Evolutionary conservation across 306 rosid genomes (phyloP).

Genomic region (Phaseolus lunatus): DNA sequence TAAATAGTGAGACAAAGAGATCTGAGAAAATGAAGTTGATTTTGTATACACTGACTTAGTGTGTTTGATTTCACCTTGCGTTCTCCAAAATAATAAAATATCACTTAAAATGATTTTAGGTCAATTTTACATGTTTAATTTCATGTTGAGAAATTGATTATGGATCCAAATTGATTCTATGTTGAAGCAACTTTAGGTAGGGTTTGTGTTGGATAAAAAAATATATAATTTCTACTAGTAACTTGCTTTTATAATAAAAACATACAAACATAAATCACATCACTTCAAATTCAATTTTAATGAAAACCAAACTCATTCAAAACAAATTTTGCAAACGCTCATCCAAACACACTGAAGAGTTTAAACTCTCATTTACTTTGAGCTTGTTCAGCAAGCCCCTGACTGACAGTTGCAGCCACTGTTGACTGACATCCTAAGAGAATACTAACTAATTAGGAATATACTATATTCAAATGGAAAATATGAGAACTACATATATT

Average conservation of each 20-base stretch:
- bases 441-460: not conserved
- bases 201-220: not conserved
- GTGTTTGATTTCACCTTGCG: not conserved
- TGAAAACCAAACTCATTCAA: not conserved
- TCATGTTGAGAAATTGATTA: not conserved
- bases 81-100: not conserved
- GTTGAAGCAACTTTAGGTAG: not conserved
- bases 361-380: not conserved
- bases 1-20: not conserved
- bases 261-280: no score
- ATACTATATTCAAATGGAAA: not conserved
- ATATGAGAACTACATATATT: not conserved
- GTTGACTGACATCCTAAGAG: not conserved
- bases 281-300: no score
- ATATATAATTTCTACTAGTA: no score
- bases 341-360: not conserved
- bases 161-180: not conserved
- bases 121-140: not conserved
- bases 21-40: not conserved
- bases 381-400: not conserved
- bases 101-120: not conserved
- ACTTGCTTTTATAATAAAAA: no score
- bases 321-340: not conserved
- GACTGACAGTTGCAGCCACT: not conserved
- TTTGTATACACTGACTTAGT: not conserved